Percentiles rank a stretch among this genome's conserved stretches.
Evolutionary conservation across 257 asterid species (phyloP).

Genomic region (Nicotiana paniculata): DNA sequence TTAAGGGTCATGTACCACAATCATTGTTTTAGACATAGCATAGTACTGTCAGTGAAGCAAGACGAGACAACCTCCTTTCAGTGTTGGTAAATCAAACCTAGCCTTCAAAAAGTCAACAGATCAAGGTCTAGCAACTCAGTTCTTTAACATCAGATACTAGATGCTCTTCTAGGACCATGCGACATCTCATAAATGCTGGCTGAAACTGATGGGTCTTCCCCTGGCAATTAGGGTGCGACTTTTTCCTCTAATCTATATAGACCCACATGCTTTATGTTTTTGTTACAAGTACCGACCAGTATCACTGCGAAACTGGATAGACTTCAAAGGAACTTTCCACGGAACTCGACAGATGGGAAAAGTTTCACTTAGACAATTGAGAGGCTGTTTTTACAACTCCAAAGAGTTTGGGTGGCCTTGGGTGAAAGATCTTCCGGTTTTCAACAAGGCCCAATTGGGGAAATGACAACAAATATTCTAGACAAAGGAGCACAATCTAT

Average conservation of each 20-base stretch:
- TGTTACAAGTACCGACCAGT: not conserved
- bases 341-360: not conserved
- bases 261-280: not conserved
- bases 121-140: not conserved
- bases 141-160: not conserved
- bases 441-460: not conserved
- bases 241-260: not conserved
- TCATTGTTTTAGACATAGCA: not conserved
- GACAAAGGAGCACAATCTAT: not conserved
- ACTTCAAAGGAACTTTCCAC: not conserved
- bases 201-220: not conserved
- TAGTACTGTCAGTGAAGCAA: not conserved
- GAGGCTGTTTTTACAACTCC: not conserved
- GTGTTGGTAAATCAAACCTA: not conserved
- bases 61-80: not conserved
- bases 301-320: not conserved
- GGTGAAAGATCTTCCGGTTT: not conserved
- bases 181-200: not conserved
- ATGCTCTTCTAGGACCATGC: not conserved
- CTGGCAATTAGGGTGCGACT: not conserved
- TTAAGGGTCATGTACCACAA: not conserved
- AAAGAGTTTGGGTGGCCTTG: not conserved
- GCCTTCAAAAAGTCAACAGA: not conserved
- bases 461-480: not conserved
- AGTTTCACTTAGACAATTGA: not conserved